Conservation (phyloP, 2,329 filamentous ascomycete species). For the Stachybotrys elegans region DNA sequence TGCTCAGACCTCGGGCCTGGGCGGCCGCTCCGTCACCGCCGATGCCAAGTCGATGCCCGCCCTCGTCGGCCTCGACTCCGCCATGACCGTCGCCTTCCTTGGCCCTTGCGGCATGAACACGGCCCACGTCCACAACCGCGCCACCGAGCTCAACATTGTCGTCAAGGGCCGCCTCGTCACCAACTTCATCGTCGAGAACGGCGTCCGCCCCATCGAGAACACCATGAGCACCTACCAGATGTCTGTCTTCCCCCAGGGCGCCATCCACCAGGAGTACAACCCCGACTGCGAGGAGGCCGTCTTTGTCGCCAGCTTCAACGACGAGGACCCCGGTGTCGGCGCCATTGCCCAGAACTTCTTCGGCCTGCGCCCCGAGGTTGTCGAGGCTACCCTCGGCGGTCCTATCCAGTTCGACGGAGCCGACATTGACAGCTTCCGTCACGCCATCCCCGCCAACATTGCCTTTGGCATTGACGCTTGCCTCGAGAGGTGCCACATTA, state of each 20-base stretch:
- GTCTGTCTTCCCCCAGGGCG: constrained; percentile 44
- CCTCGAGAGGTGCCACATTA: constrained; percentile 40
- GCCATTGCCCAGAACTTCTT: constrained; percentile 44
- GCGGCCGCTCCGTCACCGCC: constrained; percentile 33
- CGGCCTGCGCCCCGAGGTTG: constrained; percentile 31
- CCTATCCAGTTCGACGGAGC: constrained; percentile 28
- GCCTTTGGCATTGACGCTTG: constrained; percentile 47
- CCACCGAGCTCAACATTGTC: constrained; percentile 42
- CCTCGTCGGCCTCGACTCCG: constrained; percentile 40
- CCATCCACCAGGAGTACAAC: constrained; percentile 47
- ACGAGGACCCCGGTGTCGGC: constrained; percentile 39
- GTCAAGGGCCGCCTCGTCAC: constrained; percentile 38
- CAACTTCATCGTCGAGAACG: constrained; percentile 39
- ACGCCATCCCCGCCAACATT: constrained; percentile 40
- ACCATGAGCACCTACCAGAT: constrained; percentile 35
- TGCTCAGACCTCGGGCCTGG: constrained; percentile 19
- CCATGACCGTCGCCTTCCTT: constrained; percentile 44
- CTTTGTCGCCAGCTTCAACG: constrained; percentile 43
- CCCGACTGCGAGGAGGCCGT: constrained; percentile 41
- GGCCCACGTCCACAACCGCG: constrained; percentile 42
- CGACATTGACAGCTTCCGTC: constrained; percentile 34
- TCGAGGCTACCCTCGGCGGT: constrained; percentile 32
- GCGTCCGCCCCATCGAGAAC: constrained; percentile 30
- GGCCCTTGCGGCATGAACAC: constrained; percentile 47
- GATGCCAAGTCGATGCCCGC: constrained; percentile 44